These are phyloP conservation scores for Macrolepiota albuminosa DNA, from an alignment of 768 basidiomycete species.

Conservation along the genomic window DNA sequence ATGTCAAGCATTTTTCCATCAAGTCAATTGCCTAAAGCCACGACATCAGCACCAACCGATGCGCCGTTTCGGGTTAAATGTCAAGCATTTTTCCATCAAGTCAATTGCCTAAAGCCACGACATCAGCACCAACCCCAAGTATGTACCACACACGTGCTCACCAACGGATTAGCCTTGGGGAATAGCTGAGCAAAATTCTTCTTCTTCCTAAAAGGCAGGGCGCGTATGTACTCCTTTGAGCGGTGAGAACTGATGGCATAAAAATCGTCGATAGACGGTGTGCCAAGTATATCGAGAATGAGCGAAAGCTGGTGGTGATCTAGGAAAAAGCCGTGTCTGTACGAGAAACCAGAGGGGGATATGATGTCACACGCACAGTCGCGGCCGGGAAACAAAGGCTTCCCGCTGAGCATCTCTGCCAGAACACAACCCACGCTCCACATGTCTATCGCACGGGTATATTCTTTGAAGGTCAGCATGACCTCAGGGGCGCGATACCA, in stretches of 20 bases:
- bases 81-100: constrained; percentile 74
- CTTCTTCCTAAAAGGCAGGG: constrained; percentile 82
- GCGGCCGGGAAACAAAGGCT: constrained; percentile 91
- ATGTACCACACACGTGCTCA: constrained; percentile 22
- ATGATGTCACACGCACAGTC: constrained; percentile 60
- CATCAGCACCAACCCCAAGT: background rate
- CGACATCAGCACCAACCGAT: constrained; percentile 31
- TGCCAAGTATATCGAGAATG: constrained; percentile 93
- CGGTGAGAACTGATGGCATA: constrained; percentile 82
- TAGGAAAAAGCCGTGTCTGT: constrained; percentile 17
- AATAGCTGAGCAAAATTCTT: constrained; percentile 67
- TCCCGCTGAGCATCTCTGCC: constrained; percentile 91
- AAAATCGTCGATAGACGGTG: constrained; percentile 88
- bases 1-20: constrained; percentile 76
- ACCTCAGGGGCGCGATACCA: constrained; percentile 99
- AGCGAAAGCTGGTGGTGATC: constrained; percentile 93
- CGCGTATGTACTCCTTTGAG: constrained; percentile 83
- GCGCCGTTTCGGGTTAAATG: constrained; percentile 82
- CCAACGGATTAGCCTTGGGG: constrained; percentile 68
- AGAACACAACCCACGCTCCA: constrained; percentile 86
- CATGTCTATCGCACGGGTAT: constrained; percentile 82
- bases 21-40: constrained; percentile 60
- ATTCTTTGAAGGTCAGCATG: constrained; percentile 97
- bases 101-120: constrained; percentile 54
- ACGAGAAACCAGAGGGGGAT: background rate